Base-by-base conservation (phyloP, 2,329 filamentous ascomycete species). In the Diplodia mutila region DNA sequence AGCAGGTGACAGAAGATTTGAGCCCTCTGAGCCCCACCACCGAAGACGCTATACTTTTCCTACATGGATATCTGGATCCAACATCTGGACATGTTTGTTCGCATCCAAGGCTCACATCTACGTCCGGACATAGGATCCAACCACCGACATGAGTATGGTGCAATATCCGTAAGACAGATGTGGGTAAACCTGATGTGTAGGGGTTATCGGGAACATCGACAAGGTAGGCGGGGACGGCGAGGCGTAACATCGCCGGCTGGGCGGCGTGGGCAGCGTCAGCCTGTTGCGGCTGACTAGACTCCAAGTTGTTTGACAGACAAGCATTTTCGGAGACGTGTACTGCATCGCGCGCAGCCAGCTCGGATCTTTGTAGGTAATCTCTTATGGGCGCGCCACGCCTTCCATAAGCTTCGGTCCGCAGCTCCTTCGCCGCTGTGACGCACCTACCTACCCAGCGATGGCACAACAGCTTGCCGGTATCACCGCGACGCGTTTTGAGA, bases 391-490 rank as follows among this genome's bases (percentile, higher is more conserved):
- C 59, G 59, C 59, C 59, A 63, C 59, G 59, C 34, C 37, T 65
- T 65, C 61, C 61, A 65, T 54, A 46, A 54, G 61, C 61, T 65
- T 65, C 61, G 61, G 61, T 54, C 61, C 61, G 61, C 61, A 65
- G 61, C 61, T 65, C 59, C 59, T 27, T 37, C 42, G 59, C 42
- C 46, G 59, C 57, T 18, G 39, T 42, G 27, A 65, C 49, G 34
- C 48, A 65, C 32, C 27, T 29, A 65, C 61, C 46, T 48, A 55
- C 57, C 59, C 57, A 63, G 57, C 57, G 46, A 67, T 64, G 57
- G 49, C 49, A 39, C 57, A 39, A n/a, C 54, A 51, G 46, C 57
- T 67, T 29, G 49, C 48, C 57, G 66, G 66, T 37, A 67, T 67
- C 59, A 64, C 57, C 51, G 66, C 66, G 39, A 67, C 57, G 27